Conservation (phyloP, 495 filamentous ascomycete genomes). For the Penicillium parvum region DNA sequence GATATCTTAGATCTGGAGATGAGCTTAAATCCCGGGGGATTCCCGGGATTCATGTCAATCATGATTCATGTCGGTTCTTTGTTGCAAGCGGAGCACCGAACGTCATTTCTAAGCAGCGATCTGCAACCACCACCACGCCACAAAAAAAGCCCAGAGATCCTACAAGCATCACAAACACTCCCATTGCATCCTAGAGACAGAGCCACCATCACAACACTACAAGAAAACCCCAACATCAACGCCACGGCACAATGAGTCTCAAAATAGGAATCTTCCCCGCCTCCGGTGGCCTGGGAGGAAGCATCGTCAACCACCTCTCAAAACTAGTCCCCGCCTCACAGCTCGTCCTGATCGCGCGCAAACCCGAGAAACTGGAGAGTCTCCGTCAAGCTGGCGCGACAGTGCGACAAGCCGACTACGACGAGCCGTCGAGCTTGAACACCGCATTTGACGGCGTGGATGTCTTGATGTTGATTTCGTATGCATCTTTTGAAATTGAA, state of each 20-base stretch:
- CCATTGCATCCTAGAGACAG: too few relatives aligned
- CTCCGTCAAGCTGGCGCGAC: constrained; percentile 26
- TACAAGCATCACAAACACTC: not conserved
- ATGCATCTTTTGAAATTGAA: constrained; percentile 39
- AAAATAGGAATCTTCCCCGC: constrained; percentile 51
- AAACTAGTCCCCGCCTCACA: constrained; percentile 34
- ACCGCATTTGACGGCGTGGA: constrained; percentile 35
- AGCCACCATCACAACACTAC: too few relatives aligned
- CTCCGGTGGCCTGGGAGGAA: constrained; percentile 44
- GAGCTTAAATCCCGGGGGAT: not conserved
- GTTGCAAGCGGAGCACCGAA: too few relatives aligned
- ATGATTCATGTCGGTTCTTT: too few relatives aligned
- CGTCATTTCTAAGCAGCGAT: constrained; percentile 14
- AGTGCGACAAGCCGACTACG: constrained; percentile 36
- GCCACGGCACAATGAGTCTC: constrained; percentile 8
- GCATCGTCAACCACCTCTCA: constrained; percentile 43
- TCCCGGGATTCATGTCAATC: not conserved
- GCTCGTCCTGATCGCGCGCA: constrained; percentile 43
- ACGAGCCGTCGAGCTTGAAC: constrained; percentile 24
- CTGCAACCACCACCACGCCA: not conserved
- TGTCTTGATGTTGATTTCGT: constrained; percentile 38
- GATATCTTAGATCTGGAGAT: too few relatives aligned
- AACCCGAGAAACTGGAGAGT: constrained; percentile 33
- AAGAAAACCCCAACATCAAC: not conserved
- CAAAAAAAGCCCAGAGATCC: not conserved